These are phyloP conservation scores for Neoboletus magnificus DNA, from an alignment of 768 basidiomycete species.

Conservation along the genomic window DNA sequence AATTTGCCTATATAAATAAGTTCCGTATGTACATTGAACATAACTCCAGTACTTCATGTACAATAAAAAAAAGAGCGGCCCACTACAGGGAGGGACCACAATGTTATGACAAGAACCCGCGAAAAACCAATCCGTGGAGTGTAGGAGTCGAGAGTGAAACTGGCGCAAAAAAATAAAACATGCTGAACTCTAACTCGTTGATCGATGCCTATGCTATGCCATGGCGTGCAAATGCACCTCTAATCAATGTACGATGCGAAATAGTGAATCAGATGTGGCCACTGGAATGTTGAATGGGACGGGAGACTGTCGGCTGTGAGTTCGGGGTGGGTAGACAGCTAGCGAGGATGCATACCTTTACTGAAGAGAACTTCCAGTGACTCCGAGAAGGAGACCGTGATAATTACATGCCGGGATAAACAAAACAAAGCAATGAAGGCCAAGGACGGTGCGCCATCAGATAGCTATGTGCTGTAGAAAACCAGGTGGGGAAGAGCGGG, in stretches of 20 bases:
- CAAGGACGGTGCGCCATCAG: neutral
- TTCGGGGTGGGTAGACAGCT: neutral
- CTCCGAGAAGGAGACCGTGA: neutral
- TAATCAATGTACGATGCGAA: constrained; percentile 10
- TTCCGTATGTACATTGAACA: neutral
- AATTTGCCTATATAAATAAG: neutral
- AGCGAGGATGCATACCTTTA: constrained; percentile 1
- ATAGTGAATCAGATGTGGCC: neutral
- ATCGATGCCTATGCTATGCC: constrained; percentile 12
- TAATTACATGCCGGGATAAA: neutral
- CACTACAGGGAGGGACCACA: neutral
- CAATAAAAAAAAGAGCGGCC: neutral
- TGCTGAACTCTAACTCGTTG: constrained; percentile 2
- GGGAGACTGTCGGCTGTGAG: neutral
- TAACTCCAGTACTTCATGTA: neutral
- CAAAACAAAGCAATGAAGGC: neutral
- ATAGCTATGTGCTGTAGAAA: neutral
- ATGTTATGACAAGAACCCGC: neutral
- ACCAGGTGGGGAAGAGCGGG: neutral
- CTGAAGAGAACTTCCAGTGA: neutral
- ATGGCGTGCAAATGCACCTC: constrained; percentile 14
- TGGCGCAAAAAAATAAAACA: neutral
- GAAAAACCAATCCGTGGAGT: neutral
- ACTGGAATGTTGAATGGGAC: neutral
- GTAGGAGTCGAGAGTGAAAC: neutral